Base-by-base conservation (phyloP, 139 green algal genomes). In the Chlorella sp. region DNA sequence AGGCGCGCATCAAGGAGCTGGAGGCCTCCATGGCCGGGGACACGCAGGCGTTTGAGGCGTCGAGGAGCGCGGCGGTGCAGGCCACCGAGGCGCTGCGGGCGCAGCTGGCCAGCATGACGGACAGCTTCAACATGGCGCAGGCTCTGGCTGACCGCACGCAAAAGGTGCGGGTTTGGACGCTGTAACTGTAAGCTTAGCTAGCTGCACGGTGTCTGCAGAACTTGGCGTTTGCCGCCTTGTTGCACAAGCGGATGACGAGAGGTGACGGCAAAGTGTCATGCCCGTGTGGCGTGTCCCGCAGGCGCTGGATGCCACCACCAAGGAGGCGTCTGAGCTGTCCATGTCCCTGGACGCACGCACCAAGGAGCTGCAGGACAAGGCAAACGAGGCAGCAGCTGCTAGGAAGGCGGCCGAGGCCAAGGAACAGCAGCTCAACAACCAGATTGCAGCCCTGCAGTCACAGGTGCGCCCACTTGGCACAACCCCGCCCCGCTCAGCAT, bases 1-100 rank as follows among this genome's bases (percentile, higher is more conserved):
- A 67, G 64, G 20, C 20, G 63, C 36, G 5, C 32, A 50, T 69
- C 66, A 35, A 50, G 29, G 36, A 74, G 27, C 66, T 64, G 50
- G 55, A 61, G 31, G 30, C 2, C 29, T 24, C 31, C 34, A 62
- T 63, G 42, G 59, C 42, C 42, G 42, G 42, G 17, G 42, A 55
- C 62, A 42, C 6, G 62, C 64, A 70, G 64, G 20, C 34, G 10
- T 31, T 51, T 36, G 64, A 55, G 4, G 64, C 33, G 51, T 14
- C 34, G 31, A 23, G 23, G 30, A 35, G 6, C 35, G 66, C 66
- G 22, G 66, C 66, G 24, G 35, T 62, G 66, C 22, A 31, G n/a
- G 32, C 32, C 6, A 30, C 34, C 3, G 62, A 67, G 3, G 62
- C 29, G 62, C 42, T 55, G 42, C 10, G 42, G 42, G 10, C 10